Evolutionary conservation across 2,329 filamentous ascomycete genomes (phyloP).

Genomic region (Stagonosporopsis chrysanthemi): DNA sequence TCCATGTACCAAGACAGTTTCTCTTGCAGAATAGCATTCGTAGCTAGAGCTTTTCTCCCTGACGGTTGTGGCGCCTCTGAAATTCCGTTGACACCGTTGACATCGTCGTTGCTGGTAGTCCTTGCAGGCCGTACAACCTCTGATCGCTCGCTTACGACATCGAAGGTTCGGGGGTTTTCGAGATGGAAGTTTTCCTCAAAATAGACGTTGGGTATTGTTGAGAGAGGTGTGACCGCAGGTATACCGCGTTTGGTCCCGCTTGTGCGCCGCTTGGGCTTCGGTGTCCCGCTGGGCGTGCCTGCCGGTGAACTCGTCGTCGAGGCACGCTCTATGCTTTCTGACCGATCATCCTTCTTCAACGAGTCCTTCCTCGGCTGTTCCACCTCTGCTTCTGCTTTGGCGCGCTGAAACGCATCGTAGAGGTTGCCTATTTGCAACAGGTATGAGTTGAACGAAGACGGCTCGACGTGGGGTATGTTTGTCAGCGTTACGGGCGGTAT

Average conservation of each 20-base stretch:
- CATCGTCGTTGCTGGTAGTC: constrained; percentile 58
- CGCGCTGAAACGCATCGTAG: constrained; percentile 86
- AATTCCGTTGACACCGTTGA: constrained; percentile 64
- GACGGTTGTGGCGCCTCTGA: constrained; percentile 62
- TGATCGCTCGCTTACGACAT: constrained; percentile 93
- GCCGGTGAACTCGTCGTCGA: constrained; percentile 46
- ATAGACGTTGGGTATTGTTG: constrained; percentile 91
- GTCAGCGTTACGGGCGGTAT: constrained; percentile 93
- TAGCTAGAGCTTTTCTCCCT: constrained; percentile 83
- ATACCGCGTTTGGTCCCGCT: constrained; percentile 65
- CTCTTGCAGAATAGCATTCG: constrained; percentile 96
- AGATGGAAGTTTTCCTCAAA: constrained; percentile 95
- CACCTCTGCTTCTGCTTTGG: constrained; percentile 78
- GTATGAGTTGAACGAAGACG: constrained; percentile 82
- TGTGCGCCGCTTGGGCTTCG: constrained; percentile 58
- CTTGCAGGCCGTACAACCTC: constrained; percentile 81
- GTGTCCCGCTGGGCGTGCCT: constrained; percentile 56
- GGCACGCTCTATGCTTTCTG: constrained; percentile 56
- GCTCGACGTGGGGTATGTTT: constrained; percentile 83
- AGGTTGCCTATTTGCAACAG: constrained; percentile 83
- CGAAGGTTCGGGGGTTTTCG: constrained; percentile 95
- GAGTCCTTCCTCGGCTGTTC: constrained; percentile 57
- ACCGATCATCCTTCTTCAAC: constrained; percentile 58
- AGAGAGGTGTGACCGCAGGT: constrained; percentile 82
- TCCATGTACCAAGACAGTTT: constrained; percentile 99